Evolutionary conservation across 2,329 filamentous ascomycete genomes (phyloP), one percentile per base, ranked within the genome.

Genomic region (Blastomyces parvus): DNA sequence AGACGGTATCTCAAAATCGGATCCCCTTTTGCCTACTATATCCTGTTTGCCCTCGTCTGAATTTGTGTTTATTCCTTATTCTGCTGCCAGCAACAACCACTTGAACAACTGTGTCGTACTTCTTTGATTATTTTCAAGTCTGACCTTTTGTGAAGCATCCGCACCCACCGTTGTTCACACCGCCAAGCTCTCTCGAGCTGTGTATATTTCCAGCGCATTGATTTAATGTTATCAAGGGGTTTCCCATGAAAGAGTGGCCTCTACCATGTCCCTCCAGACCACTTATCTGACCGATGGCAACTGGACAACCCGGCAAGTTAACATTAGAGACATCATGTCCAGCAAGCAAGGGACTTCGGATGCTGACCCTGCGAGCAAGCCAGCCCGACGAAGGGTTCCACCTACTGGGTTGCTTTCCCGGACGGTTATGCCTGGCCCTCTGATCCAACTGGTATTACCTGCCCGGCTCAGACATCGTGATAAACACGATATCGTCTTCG

Each of bases 401-500:
- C 77, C 75, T 25, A 83, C 87, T 64, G 94, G 91, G 3, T 72
- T 97, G 40, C 80, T 97, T 56, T 90, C 90, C 0, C 86, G 84
- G 70, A 96, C 92, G 0, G 74, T 96, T 38, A 80, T 93, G 60
- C 83, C 86, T 61, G 95, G 89, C 66, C 89, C 92, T 1, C 79
- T 88, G 44, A 83, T 88, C 63, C 87, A 88, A 71, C 88, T 84
- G 79, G 88, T 97, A 53, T 78, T 96, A 17, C 89, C 91, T 14
- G 90, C 87, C n/a, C 85, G 87, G 64, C 80, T 97, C 64, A 84
- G 92, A 64, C 86, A 86, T 62, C 80, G 81, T 60, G 76, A 81
- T 53, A 81, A 86, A 65, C 91, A 94, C 68, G 92, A 97, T 77
- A 85, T 97, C 66, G 87, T 92, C 46, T 91, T 96, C 69, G 83